Conservation (phyloP, 139 green algal species). For the Pseudopediastrum boryanum region DNA sequence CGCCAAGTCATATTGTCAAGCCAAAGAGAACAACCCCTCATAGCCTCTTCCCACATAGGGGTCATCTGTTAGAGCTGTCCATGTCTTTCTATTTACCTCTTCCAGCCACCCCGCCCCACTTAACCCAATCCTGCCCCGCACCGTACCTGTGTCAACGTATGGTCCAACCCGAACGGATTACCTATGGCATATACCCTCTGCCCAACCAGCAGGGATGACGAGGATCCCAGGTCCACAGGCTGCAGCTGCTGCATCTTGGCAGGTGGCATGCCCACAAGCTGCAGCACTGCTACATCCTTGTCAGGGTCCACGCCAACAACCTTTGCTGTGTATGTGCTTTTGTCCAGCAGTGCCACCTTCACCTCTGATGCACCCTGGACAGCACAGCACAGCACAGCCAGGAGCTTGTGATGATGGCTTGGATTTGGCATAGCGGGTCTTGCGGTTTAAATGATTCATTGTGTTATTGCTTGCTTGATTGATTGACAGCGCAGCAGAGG, state of each 20-base stretch:
- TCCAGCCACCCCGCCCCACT: neutral
- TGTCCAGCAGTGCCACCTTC: constrained; percentile 61
- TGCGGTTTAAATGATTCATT: too few species aligned
- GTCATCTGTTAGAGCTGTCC: too few species aligned
- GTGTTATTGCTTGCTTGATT: too few species aligned
- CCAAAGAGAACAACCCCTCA: too few species aligned
- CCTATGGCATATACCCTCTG: constrained; percentile 64
- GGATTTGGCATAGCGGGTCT: too few species aligned
- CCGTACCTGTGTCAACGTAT: constrained; percentile 59
- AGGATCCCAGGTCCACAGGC: constrained; percentile 47
- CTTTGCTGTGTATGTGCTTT: constrained; percentile 50
- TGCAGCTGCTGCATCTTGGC: constrained; percentile 29
- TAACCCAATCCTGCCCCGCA: constrained; percentile 10
- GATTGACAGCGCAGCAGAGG: too few species aligned
- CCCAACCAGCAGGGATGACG: constrained; percentile 68
- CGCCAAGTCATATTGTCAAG: too few species aligned
- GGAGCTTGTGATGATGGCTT: too few species aligned
- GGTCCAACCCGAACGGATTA: constrained; percentile 75
- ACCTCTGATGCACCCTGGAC: constrained; percentile 46
- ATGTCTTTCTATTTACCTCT: too few species aligned
- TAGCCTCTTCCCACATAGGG: too few species aligned
- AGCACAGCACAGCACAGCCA: neutral
- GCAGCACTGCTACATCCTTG: constrained; percentile 59
- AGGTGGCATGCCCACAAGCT: constrained; percentile 36
- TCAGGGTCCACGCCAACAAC: constrained; percentile 57